phyloP scores from a whole-genome alignment of 192 early-diverging fungal genomes.

The Ambispora gerdemannii region DNA sequence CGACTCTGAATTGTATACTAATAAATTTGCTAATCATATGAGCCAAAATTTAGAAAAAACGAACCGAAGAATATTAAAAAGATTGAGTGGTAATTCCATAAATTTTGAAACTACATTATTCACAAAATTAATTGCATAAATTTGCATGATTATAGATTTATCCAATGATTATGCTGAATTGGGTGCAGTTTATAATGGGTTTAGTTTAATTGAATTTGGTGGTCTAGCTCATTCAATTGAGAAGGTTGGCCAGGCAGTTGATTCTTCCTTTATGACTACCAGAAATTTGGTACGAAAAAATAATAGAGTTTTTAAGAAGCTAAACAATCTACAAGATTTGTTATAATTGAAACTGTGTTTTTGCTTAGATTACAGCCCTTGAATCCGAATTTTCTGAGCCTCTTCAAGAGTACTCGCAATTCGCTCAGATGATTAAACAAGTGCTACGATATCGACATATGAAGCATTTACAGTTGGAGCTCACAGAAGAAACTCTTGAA shows the following conservation, averaged over 20 bases:
- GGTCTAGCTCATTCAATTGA: conserved; percentile 84
- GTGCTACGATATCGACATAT: conserved; percentile 81
- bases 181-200: conserved; percentile 90
- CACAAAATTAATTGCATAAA: conserved; percentile 17
- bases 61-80: conserved; percentile 70
- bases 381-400: conserved; percentile 81
- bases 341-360: too few relatives aligned
- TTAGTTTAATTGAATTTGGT: conserved; percentile 80
- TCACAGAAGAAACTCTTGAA: conserved; percentile 67
- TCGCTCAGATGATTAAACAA: conserved; percentile 80
- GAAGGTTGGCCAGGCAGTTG: conserved; percentile 87
- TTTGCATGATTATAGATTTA: conserved; percentile 64
- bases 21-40: conserved; percentile 80
- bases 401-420: conserved; percentile 87
- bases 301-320: too few relatives aligned
- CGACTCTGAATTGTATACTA: conserved; percentile 89
- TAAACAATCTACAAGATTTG: too few relatives aligned
- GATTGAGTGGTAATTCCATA: conserved; percentile 50
- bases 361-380: conserved; percentile 55
- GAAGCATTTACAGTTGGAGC: conserved; percentile 82
- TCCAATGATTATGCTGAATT: conserved; percentile 80
- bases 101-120: neutral
- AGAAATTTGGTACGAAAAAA: conserved; percentile 59
- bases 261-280: conserved; percentile 76
- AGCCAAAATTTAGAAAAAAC: conserved; percentile 66